Evolutionary conservation across 2,329 filamentous ascomycete species (phyloP).

Genomic region (Aureobasidium sp.): DNA sequence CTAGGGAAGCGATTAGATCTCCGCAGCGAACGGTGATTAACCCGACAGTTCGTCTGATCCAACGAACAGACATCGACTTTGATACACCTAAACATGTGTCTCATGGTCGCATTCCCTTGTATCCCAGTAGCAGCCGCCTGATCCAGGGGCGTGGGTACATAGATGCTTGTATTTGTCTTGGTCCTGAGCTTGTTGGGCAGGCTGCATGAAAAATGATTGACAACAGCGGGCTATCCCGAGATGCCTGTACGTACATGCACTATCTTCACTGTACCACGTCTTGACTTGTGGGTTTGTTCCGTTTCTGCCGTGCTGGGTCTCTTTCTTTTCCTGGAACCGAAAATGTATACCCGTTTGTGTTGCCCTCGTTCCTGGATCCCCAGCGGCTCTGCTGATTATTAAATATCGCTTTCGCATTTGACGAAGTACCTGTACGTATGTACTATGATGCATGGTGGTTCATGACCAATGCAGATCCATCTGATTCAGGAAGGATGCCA

Average conservation of each 20-base stretch:
- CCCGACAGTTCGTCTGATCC: not conserved
- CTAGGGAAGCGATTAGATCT: not conserved
- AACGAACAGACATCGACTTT: not conserved
- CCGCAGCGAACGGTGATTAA: not conserved
- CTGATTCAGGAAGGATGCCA: not conserved
- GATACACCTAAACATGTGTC: not conserved
- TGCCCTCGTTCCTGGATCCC: not conserved
- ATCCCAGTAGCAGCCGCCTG: not conserved
- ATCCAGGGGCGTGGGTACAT: not conserved
- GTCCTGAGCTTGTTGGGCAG: not conserved
- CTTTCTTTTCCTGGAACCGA: not conserved
- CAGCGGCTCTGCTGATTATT: not conserved
- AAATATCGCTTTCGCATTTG: not conserved
- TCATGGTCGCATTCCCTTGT: not conserved
- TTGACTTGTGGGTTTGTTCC: not conserved
- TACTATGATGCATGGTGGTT: not conserved
- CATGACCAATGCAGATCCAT: not conserved
- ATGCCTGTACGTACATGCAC: not conserved
- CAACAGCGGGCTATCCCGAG: not conserved
- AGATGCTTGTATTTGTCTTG: not conserved
- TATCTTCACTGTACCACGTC: not conserved
- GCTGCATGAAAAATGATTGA: not conserved
- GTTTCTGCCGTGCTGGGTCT: not conserved
- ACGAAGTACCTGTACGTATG: not conserved
- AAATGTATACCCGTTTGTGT: not conserved